These are phyloP conservation scores for Ceratobasidium sp. DNA, from an alignment of 1,284 basidiomycete species.

Conservation along the genomic window DNA sequence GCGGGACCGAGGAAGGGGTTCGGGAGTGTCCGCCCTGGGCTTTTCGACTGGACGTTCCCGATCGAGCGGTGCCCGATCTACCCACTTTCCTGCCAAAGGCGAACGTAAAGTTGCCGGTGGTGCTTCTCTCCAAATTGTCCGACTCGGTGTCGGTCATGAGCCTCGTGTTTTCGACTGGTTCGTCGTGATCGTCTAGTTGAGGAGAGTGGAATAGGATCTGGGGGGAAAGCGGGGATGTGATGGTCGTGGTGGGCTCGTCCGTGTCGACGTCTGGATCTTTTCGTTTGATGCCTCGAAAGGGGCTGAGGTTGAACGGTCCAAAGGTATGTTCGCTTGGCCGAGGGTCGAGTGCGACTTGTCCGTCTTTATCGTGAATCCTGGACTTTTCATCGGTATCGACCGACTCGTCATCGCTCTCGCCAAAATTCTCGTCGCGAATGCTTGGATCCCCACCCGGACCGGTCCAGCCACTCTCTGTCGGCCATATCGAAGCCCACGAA, in stretches of 20 bases:
- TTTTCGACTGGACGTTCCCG: neutral
- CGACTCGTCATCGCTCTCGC: neutral
- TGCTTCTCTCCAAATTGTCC: neutral
- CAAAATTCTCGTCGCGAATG: constrained; percentile 22
- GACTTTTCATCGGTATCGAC: neutral
- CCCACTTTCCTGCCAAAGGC: neutral
- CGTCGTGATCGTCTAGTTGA: constrained; percentile 1
- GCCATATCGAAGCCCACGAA: constrained; percentile 35
- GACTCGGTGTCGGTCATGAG: neutral
- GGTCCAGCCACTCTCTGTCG: constrained; percentile 33
- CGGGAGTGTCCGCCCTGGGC: neutral
- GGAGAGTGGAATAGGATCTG: neutral
- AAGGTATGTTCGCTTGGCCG: neutral
- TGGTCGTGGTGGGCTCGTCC: neutral
- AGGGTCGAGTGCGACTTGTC: neutral
- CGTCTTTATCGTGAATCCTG: neutral
- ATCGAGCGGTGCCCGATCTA: neutral
- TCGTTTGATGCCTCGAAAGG: neutral
- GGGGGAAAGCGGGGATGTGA: neutral
- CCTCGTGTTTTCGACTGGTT: neutral
- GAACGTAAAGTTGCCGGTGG: constrained; percentile 18
- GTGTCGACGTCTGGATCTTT: neutral
- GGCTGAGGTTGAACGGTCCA: constrained; percentile 11
- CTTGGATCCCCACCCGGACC: constrained; percentile 29
- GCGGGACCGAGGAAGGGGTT: neutral